These are phyloP conservation scores for Cornus controversa DNA, from an alignment of 148 eudicot species.

Conservation along the genomic window DNA sequence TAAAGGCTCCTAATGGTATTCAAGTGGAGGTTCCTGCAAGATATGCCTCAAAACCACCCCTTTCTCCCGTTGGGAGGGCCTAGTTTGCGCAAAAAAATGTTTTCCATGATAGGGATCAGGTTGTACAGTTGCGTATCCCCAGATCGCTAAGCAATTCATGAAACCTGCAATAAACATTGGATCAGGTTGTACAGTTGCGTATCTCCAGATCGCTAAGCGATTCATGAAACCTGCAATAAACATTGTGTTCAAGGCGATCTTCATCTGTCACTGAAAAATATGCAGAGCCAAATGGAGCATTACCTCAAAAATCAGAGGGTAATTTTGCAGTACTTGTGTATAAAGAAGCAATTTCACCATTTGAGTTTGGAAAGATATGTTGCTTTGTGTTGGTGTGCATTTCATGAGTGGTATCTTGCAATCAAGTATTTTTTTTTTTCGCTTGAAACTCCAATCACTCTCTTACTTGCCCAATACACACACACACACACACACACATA, in stretches of 20 bases:
- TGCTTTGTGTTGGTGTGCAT: neutral
- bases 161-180: conserved; percentile 8
- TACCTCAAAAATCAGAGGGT: neutral
- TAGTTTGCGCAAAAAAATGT: conserved; percentile 22
- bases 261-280: neutral
- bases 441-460: too few relatives aligned
- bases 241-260: neutral
- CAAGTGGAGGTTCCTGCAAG: conserved; percentile 43
- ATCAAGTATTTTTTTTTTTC: too few relatives aligned
- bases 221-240: conserved; percentile 14
- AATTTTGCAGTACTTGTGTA: neutral
- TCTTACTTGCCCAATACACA: too few relatives aligned
- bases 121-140: conserved; percentile 17
- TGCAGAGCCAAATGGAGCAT: neutral
- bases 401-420: too few relatives aligned
- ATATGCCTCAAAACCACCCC: conserved; percentile 51
- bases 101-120: neutral
- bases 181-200: conserved; percentile 16
- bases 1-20: conserved; percentile 21
- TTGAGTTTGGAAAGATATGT: neutral
- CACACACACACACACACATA: too few relatives aligned
- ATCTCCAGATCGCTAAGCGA: conserved; percentile 6
- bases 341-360: neutral
- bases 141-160: conserved; percentile 2
- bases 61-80: conserved; percentile 73